Base-by-base conservation (phyloP, 1,139 yeast species). In the Lodderomyces parapsilosis region DNA sequence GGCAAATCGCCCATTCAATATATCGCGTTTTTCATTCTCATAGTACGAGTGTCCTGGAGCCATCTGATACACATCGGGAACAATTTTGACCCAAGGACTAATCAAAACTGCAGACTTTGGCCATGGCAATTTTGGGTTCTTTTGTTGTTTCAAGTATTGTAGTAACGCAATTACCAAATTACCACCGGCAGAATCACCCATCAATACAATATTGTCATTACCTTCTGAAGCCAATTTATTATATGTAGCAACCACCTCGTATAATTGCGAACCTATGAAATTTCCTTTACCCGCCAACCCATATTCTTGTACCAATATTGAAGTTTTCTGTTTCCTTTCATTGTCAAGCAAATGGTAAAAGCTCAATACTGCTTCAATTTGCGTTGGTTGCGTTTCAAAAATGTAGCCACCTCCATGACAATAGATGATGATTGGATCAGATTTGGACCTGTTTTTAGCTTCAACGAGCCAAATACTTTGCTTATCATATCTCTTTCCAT, bases 111-210 rank as follows among this genome's bases (percentile, higher is more conserved):
- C 49, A 39, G 66, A 58, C 3, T 51, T 52, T 1, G 78, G 78
- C 34, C 34, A 65, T 2, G 62, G 56, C 22, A 41, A 36, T 15
- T 44, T 44, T 8, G 49, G 42, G 15, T 41, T 34, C 35, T 43
- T 46, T 20, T 34, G 41, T 8, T 38, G 37, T 19, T 59, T 57
- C 50, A 68, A 53, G 39, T 53, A 60, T 49, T 68, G 69, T 10
- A 63, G 47, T 43, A 60, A 63, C 18, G 53, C 52, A 7, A 68
- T 50, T 1, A 66, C 52, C 48, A 71, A 53, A 53, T 71, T 62
- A 1, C 74, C 76, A 18, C 76, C 76, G 10, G 75, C 74, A 0
- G 74, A 68, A 52, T 71, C 76, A 1, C 76, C 76, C 46, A 68
- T 42, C 6, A 71, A 52, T 1, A 63, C 51, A 6, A 72, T 54